phyloP scores from a whole-genome alignment of 805 yeast species.

The Brettanomyces sp. region DNA sequence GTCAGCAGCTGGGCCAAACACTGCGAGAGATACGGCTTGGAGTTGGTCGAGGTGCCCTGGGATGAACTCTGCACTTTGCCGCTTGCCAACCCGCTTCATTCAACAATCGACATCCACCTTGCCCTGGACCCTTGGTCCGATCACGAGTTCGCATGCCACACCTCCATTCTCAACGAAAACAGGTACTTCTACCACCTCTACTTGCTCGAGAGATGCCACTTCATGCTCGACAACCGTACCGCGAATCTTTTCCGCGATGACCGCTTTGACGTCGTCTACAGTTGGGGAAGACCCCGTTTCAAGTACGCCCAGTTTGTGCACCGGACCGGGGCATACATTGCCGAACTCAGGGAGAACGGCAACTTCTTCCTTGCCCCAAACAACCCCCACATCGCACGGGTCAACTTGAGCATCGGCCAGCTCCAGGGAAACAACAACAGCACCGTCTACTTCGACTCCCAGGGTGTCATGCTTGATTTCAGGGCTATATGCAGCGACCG shows the following conservation, averaged over 20 bases:
- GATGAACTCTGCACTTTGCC: constrained; percentile 75
- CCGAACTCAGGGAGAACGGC: constrained; percentile 75
- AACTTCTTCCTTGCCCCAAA: constrained; percentile 79
- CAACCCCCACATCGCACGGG: constrained; percentile 70
- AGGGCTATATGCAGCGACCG: constrained; percentile 50
- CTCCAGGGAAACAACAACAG: constrained; percentile 14
- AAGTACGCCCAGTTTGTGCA: constrained; percentile 86
- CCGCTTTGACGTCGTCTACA: constrained; percentile 60
- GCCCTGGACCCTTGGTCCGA: constrained; percentile 68
- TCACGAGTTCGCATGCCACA: constrained; percentile 33
- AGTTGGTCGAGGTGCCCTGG: constrained; percentile 85
- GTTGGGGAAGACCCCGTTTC: constrained; percentile 87
- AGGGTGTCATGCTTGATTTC: constrained; percentile 63
- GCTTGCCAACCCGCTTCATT: constrained; percentile 74
- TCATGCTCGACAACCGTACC: constrained; percentile 73
- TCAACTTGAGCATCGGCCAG: constrained; percentile 37
- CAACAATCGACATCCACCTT: constrained; percentile 61
- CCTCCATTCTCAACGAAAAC: constrained; percentile 35
- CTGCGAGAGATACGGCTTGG: constrained; percentile 79
- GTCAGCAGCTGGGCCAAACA: constrained; percentile 69
- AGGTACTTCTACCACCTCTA: constrained; percentile 71
- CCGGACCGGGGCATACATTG: constrained; percentile 79
- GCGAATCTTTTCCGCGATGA: constrained; percentile 45
- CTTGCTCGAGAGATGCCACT: constrained; percentile 60
- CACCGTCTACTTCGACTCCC: constrained; percentile 49